Base-by-base conservation (phyloP, 2,329 filamentous ascomycete species). In the Ophiostoma novo-ulmi region DNA sequence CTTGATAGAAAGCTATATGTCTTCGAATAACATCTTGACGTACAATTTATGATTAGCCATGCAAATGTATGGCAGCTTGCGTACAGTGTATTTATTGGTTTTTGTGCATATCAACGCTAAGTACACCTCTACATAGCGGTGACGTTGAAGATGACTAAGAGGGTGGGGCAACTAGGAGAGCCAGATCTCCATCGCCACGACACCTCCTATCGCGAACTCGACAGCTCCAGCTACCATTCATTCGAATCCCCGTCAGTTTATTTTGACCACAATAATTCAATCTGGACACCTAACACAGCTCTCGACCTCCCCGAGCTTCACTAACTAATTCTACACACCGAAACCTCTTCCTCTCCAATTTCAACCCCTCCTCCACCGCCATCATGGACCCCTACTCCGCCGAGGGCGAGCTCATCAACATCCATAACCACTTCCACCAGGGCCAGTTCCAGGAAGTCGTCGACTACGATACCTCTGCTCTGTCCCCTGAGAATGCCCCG, bases 391-490 rank as follows among this genome's bases (percentile, higher is more conserved):
- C 88, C 75, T 91, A 89, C 79, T 90, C 88, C 67, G 85, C 88
- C 74, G 88, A 91, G 80, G 88, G 88, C 81, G 89, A 91, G 82
- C 81, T 91, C 76, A 86, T 91, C 79, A 90, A 89, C 81, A 86
- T 91, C 74, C 87, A 90, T 82, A 90, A 87, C 80, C 80, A 87
- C 81, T 91, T 90, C 81, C 85, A 90, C 80, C 87, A 90, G 80
- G 93, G 92, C 78, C 94, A 97, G 84, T 97, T 92, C 85, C 87
- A 92, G 78, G 85, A 90, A 78, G 94, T 96, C 74, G 81, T 96
- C 80, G 90, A 95, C 82, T 97, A 93, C 81, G 91, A 96, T 80
- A 90, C 89, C 63, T 88, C 90, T 6, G 84, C 89, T 72, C 90
- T 98, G 77, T 95, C 92, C 64, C 75, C 89, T 74, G 88, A 91